Evolutionary conservation across 2,329 filamentous ascomycete species (phyloP), one percentile per base, ranked within the genome.

Genomic region (Claviceps sp.): DNA sequence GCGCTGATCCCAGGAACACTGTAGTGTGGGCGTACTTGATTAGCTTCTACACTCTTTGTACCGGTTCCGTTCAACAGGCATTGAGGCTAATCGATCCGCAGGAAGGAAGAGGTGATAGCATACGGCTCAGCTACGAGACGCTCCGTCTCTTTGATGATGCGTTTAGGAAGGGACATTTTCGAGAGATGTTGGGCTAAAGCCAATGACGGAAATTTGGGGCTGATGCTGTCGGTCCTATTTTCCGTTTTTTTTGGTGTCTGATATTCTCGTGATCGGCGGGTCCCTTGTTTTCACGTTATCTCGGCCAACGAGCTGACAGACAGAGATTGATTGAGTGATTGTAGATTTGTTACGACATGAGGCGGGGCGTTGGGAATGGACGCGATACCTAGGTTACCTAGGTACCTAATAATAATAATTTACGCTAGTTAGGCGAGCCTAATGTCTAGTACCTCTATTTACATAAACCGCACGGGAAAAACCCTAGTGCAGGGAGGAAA

Each of bases 121-220:
- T 78, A 95, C 89, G 93, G 93, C 72, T 98, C 93, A 57, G 88
- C 87, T 81, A 95, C 90, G 60, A 98, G 80, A 65, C 93, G 84
- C 73, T 98, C 91, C 19, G 93, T 98, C 80, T 98, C 94, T 73
- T 98, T 98, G 65, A 97, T 80, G 65, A 98, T 98, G 66, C 93
- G 80, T 77, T 98, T 98, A 37, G 93, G 91, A 59, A 98, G 76
- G 57, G 89, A 83, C 87, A 81, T 82, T 13, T 53, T 34, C 50
- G 52, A 47, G 47, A 53, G 47, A 19, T 40, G 47, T 43, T 46
- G 41, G 10, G 19, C n/a, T 38, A 24, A 26, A 26, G 19, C 53
- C 24, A 37, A 17, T 22, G 39, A 26, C 17, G 26, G 39, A 30
- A 26, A 40, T 26, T 5, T 17, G 30, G 22, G 5, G 11, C 6